Evolutionary conservation across 2,329 filamentous ascomycete genomes (phyloP).

Genomic region (Cercospora sp.): DNA sequence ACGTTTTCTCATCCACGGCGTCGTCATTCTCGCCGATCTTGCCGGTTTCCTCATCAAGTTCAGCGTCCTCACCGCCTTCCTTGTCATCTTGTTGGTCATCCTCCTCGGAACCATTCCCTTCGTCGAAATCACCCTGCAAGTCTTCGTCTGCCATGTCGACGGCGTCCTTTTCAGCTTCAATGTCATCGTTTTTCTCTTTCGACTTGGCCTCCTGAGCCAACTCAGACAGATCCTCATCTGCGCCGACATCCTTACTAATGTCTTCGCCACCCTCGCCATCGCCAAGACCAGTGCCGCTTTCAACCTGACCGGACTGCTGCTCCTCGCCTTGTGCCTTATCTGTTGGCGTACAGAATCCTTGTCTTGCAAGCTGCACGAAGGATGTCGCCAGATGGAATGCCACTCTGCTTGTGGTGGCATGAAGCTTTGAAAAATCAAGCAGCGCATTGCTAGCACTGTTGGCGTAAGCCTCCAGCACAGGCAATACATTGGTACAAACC

Average conservation of each 20-base stretch:
- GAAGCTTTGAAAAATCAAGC: conserved; percentile 60
- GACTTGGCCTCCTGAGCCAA: conserved; percentile 72
- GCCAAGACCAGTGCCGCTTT: conserved; percentile 88
- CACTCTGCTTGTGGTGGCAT: conserved; percentile 71
- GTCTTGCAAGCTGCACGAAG: conserved; percentile 74
- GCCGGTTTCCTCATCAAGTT: conserved; percentile 67
- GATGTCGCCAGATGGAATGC: conserved; percentile 72
- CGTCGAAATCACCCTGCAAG: conserved; percentile 79
- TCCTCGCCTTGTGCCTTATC: conserved; percentile 61
- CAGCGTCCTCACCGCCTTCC: conserved; percentile 56
- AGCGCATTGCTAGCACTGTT: conserved; percentile 61
- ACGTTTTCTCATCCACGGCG: conserved; percentile 97
- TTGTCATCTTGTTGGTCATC: conserved; percentile 66
- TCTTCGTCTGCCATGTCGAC: conserved; percentile 94
- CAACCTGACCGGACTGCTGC: conserved; percentile 67
- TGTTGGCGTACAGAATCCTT: conserved; percentile 88
- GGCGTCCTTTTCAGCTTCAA: conserved; percentile 79
- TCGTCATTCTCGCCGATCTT: conserved; percentile 82
- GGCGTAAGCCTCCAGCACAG: conserved; percentile 74
- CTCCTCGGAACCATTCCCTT: conserved; percentile 51
- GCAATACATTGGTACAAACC: conserved; percentile 47
- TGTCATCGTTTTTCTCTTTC: conserved; percentile 59
- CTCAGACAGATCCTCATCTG: conserved; percentile 90
- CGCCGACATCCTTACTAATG: conserved; percentile 93
- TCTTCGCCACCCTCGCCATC: conserved; percentile 95